These are phyloP conservation scores for Tolypocladium tropicale DNA, from an alignment of 2,329 filamentous ascomycete genomes.

Conservation along the genomic window DNA sequence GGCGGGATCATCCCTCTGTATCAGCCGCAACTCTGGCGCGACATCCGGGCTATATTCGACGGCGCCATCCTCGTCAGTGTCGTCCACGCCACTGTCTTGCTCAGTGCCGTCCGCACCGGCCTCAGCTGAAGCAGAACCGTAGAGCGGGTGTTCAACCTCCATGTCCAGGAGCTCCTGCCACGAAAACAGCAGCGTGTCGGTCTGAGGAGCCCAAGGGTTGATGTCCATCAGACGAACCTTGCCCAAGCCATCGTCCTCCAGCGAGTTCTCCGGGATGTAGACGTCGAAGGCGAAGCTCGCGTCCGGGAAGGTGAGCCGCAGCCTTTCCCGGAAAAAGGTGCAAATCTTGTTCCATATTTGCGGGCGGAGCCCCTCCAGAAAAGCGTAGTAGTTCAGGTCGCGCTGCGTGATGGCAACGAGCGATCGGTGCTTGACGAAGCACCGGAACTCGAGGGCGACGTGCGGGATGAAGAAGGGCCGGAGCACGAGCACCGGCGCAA, in stretches of 20 bases:
- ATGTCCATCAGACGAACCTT: constrained; percentile 83
- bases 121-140: constrained; percentile 30
- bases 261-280: constrained; percentile 64
- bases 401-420: constrained; percentile 80
- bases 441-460: constrained; percentile 86
- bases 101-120: constrained; percentile 18
- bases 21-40: constrained; percentile 69
- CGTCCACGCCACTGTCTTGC: constrained; percentile 27
- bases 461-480: constrained; percentile 84
- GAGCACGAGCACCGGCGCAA: constrained; percentile 73
- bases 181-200: constrained; percentile 79
- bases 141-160: constrained; percentile 47
- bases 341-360: constrained; percentile 59
- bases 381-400: constrained; percentile 84
- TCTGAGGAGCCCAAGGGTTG: constrained; percentile 86
- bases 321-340: constrained; percentile 64
- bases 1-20: constrained; percentile 77
- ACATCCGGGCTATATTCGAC: constrained; percentile 46
- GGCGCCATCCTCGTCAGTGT: constrained; percentile 26
- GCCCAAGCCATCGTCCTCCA: constrained; percentile 50
- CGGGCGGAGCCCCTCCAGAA: constrained; percentile 54
- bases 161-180: constrained; percentile 80
- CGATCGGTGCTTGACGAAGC: constrained; percentile 76
- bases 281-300: constrained; percentile 82
- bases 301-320: constrained; percentile 74